phyloP scores from a whole-genome alignment of 805 yeast genomes.

The Yamadazyma philogaea region DNA sequence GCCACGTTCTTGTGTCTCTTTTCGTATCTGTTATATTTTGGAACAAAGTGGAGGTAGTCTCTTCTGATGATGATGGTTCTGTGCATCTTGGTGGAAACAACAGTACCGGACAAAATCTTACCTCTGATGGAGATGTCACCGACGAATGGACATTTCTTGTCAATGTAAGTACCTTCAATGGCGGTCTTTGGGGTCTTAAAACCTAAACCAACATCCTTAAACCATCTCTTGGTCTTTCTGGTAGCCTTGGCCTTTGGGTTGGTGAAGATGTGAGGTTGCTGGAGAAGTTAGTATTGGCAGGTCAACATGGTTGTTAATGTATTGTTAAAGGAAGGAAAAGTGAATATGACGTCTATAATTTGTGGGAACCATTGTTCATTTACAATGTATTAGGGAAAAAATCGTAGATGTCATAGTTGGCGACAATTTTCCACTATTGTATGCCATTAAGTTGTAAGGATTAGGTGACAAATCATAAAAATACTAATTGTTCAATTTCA shows the following conservation, averaged over 20 bases:
- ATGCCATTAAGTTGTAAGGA: not conserved
- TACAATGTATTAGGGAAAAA: too few relatives aligned
- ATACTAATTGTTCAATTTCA: too few relatives aligned
- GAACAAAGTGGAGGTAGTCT: conserved; percentile 99
- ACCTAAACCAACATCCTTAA: conserved; percentile 99
- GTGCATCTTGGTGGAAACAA: conserved; percentile 99
- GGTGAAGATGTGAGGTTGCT: conserved; percentile 99
- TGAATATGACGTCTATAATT: too few relatives aligned
- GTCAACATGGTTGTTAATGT: too few relatives aligned
- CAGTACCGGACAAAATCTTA: conserved; percentile 98
- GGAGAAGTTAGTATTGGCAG: conserved; percentile 20
- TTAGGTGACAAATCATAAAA: not conserved
- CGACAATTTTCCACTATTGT: too few relatives aligned
- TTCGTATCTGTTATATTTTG: conserved; percentile 99
- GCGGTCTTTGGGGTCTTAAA: conserved; percentile 99
- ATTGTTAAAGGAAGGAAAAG: too few relatives aligned
- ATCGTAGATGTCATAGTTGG: too few relatives aligned
- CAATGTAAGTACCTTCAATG: conserved; percentile 97
- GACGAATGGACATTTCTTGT: conserved; percentile 99
- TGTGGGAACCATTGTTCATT: too few relatives aligned
- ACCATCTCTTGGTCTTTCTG: conserved; percentile 99
- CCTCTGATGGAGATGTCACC: conserved; percentile 99
- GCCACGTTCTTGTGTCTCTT: conserved; percentile 99
- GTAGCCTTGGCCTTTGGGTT: conserved; percentile 99
- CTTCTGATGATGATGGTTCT: conserved; percentile 99